A percentile compares a stretch with the other conserved stretches of the same genome.
Evolutionary conservation across 345 rosid genomes (phyloP).

Genomic region (Eucalyptus sp.): DNA sequence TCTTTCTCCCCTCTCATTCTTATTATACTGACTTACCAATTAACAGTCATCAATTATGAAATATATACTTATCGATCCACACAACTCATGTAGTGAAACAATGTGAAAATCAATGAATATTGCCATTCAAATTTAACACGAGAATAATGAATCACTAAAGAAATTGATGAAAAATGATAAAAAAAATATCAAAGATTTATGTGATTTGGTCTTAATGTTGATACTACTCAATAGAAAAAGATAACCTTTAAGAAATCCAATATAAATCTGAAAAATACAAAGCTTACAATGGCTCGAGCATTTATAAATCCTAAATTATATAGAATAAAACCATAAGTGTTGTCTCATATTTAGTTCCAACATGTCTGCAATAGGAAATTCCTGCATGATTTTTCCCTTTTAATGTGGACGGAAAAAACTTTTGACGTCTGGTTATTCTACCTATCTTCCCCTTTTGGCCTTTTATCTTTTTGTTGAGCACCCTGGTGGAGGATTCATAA

Average conservation of each 20-base stretch:
- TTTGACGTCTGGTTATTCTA: background rate
- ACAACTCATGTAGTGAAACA: background rate
- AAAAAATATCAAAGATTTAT: rapidly evolving
- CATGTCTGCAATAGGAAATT: rapidly evolving
- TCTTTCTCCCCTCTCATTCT: background rate
- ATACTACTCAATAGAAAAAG: too few relatives aligned
- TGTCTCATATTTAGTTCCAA: background rate
- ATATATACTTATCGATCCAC: too few relatives aligned
- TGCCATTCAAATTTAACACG: too few relatives aligned
- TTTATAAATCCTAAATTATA: too few relatives aligned
- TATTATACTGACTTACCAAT: background rate
- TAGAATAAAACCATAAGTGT: too few relatives aligned
- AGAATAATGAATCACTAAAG: rapidly evolving
- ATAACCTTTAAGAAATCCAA: too few relatives aligned
- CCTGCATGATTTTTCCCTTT: background rate
- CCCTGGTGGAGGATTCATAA: too few relatives aligned
- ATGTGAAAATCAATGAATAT: background rate
- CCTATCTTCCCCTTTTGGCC: rapidly evolving
- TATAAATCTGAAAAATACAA: too few relatives aligned
- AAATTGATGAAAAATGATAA: background rate
- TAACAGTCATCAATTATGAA: too few relatives aligned
- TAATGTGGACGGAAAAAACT: background rate
- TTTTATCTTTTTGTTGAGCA: too few relatives aligned
- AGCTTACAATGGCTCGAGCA: too few relatives aligned
- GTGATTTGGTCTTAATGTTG: rapidly evolving